A percentile compares a stretch with the other conserved stretches of the same genome.
Evolutionary conservation across 1,139 yeast genomes (phyloP).

Genomic region (Debaryomycetaceae sp.): DNA sequence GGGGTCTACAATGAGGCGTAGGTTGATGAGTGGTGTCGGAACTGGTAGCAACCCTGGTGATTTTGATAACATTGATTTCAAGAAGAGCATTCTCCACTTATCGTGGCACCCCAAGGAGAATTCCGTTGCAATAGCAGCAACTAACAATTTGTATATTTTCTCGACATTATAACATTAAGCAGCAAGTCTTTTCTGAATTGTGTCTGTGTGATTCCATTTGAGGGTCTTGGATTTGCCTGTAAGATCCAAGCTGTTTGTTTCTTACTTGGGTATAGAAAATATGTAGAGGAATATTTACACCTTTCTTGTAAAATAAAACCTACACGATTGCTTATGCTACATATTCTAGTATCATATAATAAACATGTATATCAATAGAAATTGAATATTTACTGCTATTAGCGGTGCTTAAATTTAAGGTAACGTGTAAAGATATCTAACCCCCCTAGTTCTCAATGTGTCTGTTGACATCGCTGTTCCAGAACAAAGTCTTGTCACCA

Average conservation of each 20-base stretch:
- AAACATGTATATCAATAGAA: background rate
- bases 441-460: conserved; percentile 44
- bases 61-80: conserved; percentile 86
- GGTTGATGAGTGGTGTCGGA: conserved; percentile 47
- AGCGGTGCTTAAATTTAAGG: background rate
- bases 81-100: conserved; percentile 89
- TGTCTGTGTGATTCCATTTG: background rate
- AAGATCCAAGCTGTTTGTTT: background rate
- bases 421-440: background rate
- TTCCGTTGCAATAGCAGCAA: conserved; percentile 97
- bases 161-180: conserved; percentile 48
- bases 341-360: background rate
- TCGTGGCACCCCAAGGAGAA: conserved; percentile 99
- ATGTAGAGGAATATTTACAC: background rate
- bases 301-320: background rate
- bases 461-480: conserved; percentile 93
- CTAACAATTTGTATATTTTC: conserved; percentile 85
- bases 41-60: conserved; percentile 41
- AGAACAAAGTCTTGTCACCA: conserved; percentile 95
- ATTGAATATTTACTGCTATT: background rate
- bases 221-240: background rate
- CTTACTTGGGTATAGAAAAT: background rate
- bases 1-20: conserved; percentile 35
- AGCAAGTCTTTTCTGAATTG: background rate
- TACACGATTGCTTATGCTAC: background rate